These are phyloP conservation scores for Arctium lappa DNA, from an alignment of 129 eudicot genomes.

Conservation along the genomic window DNA sequence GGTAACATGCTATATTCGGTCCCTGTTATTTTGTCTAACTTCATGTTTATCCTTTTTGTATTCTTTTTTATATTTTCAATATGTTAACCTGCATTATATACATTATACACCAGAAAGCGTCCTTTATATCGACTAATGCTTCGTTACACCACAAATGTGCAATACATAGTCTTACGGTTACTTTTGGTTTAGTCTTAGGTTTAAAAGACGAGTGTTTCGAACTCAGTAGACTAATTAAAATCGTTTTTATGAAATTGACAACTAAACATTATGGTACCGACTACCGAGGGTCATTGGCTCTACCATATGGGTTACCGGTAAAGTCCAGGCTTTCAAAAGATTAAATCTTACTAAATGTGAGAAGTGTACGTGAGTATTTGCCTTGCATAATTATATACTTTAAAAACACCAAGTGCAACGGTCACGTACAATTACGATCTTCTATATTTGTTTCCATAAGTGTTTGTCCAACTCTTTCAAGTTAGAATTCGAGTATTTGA, in stretches of 20 bases:
- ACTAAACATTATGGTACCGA: background rate
- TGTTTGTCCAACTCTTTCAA: too few relatives aligned
- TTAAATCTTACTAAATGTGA: background rate
- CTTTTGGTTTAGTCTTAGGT: background rate
- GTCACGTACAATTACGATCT: background rate
- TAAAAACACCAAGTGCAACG: background rate
- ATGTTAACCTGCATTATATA: background rate
- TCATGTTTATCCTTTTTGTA: background rate
- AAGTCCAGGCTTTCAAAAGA: background rate
- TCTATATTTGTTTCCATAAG: too few relatives aligned
- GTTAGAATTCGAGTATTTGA: background rate
- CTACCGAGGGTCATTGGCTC: background rate
- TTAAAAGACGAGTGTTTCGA: background rate
- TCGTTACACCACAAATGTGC: background rate
- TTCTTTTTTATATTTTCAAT: background rate
- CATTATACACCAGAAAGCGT: background rate
- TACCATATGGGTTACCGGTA: background rate
- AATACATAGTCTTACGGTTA: background rate
- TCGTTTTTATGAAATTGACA: background rate
- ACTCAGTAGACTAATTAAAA: background rate
- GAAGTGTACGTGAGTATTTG: background rate
- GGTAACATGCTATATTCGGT: conserved; percentile 1
- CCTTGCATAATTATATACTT: background rate
- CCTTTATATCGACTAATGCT: too few relatives aligned
- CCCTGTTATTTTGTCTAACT: conserved; percentile 14